Evolutionary conservation across 768 basidiomycete species (phyloP).

Genomic region (Tylopilus rubrobrunneus): DNA sequence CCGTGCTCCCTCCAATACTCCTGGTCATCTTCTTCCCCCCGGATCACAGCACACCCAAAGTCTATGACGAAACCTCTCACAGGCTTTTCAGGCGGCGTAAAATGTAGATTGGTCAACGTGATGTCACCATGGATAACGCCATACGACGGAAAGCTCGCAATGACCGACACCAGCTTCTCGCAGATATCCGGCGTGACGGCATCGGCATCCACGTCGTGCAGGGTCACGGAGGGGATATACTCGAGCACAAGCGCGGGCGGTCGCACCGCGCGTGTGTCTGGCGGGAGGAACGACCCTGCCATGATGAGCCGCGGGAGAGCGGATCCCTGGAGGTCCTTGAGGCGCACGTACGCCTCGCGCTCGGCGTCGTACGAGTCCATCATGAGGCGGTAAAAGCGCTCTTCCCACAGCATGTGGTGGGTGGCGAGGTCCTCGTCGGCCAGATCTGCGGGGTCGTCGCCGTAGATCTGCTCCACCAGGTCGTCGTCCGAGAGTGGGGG

Average conservation of each 20-base stretch:
- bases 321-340: slow-evolving; percentile 2
- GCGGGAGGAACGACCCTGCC: not conserved
- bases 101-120: not conserved
- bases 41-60: not conserved
- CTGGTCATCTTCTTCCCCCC: too few relatives aligned
- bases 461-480: not conserved
- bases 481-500: not conserved
- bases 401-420: not conserved
- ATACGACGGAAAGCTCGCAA: not conserved
- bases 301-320: not conserved
- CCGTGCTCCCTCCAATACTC: too few relatives aligned
- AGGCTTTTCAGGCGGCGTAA: not conserved
- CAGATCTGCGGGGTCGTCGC: not conserved
- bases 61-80: not conserved
- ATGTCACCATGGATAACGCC: slow-evolving; percentile 3
- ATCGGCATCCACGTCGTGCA: not conserved
- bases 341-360: not conserved
- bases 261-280: slow-evolving; percentile 1
- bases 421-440: not conserved
- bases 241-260: slow-evolving; percentile 1
- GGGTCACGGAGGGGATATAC: slow-evolving; percentile 4
- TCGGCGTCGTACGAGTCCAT: not conserved
- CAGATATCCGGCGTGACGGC: not conserved
- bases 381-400: not conserved
- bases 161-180: not conserved